phyloP scores from a whole-genome alignment of 108 stramenopile genomes.

The Schizochytrium sp. region DNA sequence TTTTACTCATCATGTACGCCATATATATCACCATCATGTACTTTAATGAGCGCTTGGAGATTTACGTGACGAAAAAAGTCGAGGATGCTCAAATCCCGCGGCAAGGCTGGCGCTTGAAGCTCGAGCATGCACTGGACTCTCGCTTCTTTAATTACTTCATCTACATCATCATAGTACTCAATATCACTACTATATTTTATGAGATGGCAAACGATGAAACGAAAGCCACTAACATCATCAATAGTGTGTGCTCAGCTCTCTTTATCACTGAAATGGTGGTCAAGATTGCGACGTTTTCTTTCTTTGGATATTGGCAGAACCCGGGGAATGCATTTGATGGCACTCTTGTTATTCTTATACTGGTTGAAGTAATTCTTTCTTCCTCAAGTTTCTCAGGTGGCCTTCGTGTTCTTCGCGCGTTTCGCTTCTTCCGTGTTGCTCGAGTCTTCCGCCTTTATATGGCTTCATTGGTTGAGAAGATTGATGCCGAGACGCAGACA shows the following conservation, averaged over 20 bases:
- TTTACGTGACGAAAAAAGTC: neutral
- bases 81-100: neutral
- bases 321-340: conserved; percentile 44
- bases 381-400: conserved; percentile 30
- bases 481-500: neutral
- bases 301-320: conserved; percentile 59
- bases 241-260: neutral
- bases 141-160: neutral
- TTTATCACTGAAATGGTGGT: conserved; percentile 49
- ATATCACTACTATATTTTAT: neutral
- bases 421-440: conserved; percentile 1
- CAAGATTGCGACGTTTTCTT: conserved; percentile 8
- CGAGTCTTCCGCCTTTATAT: conserved; percentile 52
- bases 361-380: conserved; percentile 9
- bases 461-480: conserved; percentile 58
- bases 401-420: conserved; percentile 2
- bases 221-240: neutral
- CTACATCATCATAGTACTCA: neutral
- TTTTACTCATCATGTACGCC: conserved; percentile 65
- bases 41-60: conserved; percentile 63
- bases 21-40: conserved; percentile 69
- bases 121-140: neutral
- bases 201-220: conserved; percentile 2
- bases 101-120: neutral
- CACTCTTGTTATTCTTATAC: conserved; percentile 9